Conservation (phyloP, 2,329 filamentous ascomycete genomes). For the Pestalotiopsis fici region DNA sequence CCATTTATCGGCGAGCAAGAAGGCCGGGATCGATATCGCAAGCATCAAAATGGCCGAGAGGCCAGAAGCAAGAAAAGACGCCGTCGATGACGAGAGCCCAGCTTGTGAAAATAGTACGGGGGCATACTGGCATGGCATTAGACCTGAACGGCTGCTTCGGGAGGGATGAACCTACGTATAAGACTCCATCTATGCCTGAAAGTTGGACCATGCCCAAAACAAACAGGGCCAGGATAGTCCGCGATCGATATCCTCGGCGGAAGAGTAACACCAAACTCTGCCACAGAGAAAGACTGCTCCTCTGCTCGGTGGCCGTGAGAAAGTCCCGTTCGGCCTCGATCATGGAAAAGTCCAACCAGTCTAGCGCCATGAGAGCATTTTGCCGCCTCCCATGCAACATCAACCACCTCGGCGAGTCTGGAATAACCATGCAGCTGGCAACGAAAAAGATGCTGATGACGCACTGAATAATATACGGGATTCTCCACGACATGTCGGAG, state of each 20-base stretch:
- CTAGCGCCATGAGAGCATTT: constrained; percentile 45
- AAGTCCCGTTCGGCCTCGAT: constrained; percentile 49
- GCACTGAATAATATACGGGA: constrained; percentile 54
- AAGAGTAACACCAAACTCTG: constrained; percentile 34
- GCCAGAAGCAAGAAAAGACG: constrained; percentile 62
- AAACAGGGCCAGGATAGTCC: constrained; percentile 37
- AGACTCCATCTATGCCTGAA: constrained; percentile 62
- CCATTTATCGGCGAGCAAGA: constrained; percentile 58
- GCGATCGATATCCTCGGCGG: constrained; percentile 38
- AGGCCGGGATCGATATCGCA: constrained; percentile 55
- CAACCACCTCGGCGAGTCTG: constrained; percentile 61
- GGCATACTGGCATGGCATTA: constrained; percentile 47
- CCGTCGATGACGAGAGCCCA: constrained; percentile 52
- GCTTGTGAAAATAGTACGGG: constrained; percentile 61
- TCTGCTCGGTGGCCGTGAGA: constrained; percentile 29
- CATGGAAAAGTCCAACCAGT: constrained; percentile 41
- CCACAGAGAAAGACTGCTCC: constrained; percentile 29
- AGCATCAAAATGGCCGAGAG: constrained; percentile 62
- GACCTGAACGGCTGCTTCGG: not conserved
- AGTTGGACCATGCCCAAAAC: constrained; percentile 62
- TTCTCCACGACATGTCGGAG: constrained; percentile 54
- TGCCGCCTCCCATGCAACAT: constrained; percentile 44
- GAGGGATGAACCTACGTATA: constrained; percentile 47
- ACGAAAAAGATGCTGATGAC: constrained; percentile 40
- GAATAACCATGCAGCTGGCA: constrained; percentile 41